Conservation (phyloP, 2,329 filamentous ascomycete genomes). For the Westerdykella sp. region DNA sequence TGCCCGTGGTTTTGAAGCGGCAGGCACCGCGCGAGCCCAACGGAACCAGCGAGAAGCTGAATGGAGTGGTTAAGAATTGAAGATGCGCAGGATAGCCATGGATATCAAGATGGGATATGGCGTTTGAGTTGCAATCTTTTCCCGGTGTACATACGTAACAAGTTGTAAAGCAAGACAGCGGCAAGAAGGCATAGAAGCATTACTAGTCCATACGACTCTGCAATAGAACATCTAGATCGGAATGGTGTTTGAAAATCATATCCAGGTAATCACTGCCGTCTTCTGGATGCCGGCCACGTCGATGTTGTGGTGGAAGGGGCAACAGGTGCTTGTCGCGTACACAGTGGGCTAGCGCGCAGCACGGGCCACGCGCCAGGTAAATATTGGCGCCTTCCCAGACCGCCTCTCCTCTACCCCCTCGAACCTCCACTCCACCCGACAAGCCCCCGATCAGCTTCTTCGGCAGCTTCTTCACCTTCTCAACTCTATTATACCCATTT, state of each 20-base stretch:
- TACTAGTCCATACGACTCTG: neutral
- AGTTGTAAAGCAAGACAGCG: no score
- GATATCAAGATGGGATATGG: no score
- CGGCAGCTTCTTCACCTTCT: slow-evolving; percentile 25
- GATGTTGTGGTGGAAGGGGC: neutral
- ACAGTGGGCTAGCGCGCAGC: slow-evolving; percentile 12
- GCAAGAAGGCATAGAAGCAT: neutral
- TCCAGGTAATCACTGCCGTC: neutral
- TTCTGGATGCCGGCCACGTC: neutral
- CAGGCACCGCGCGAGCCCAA: neutral
- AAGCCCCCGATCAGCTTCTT: slow-evolving; percentile 22
- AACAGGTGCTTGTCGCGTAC: slow-evolving; percentile 4
- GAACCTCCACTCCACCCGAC: slow-evolving; percentile 23
- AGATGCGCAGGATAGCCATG: no score
- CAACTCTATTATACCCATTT: slow-evolving; percentile 24
- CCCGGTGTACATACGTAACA: no score
- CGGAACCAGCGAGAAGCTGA: neutral
- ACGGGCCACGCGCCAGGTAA: slow-evolving; percentile 14
- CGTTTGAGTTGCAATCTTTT: no score
- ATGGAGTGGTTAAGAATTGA: no score
- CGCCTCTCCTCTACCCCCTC: slow-evolving; percentile 17
- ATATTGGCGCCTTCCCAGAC: slow-evolving; percentile 10
- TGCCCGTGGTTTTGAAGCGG: slow-evolving; percentile 47
- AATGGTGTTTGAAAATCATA: neutral
- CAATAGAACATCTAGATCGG: neutral